A percentile compares a stretch with the other conserved stretches of the same genome.
Conservation (phyloP, 495 filamentous ascomycete species). For the Pseudevernia furfuracea region DNA sequence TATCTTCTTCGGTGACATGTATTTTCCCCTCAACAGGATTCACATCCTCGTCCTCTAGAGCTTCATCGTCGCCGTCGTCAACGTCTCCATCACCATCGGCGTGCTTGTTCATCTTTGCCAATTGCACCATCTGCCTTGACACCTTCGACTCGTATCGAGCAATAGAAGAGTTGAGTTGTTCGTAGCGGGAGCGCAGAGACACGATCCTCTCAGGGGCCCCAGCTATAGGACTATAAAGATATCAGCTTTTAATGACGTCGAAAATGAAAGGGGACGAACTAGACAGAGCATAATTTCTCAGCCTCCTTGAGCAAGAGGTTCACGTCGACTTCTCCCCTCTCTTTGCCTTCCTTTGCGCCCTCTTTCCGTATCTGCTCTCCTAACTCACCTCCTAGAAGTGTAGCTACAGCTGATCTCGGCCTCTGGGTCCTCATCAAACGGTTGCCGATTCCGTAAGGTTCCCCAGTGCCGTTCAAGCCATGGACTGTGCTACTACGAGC, state of each 20-base stretch:
- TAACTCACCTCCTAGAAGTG: slow-evolving; percentile 79
- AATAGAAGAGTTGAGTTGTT: slow-evolving; percentile 65
- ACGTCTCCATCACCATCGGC: slow-evolving; percentile 32
- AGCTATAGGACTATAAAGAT: slow-evolving; percentile 53
- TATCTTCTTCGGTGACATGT: slow-evolving; percentile 63
- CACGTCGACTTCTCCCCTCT: slow-evolving; percentile 70
- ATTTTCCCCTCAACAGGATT: slow-evolving; percentile 31
- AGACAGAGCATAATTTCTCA: slow-evolving; percentile 83
- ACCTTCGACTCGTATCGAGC: slow-evolving; percentile 72
- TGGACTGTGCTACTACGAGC: slow-evolving; percentile 44
- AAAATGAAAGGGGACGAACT: slow-evolving; percentile 38
- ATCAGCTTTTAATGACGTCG: slow-evolving; percentile 1
- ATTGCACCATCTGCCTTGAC: slow-evolving; percentile 62
- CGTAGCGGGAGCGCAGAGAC: slow-evolving; percentile 60
- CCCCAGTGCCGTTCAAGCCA: slow-evolving; percentile 35
- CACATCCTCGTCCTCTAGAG: slow-evolving; percentile 34
- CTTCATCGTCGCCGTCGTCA: slow-evolving; percentile 33
- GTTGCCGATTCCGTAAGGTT: slow-evolving; percentile 45
- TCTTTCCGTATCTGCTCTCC: slow-evolving; percentile 68
- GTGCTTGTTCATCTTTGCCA: slow-evolving; percentile 63
- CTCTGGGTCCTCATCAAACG: slow-evolving; percentile 50
- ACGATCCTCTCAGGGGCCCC: slow-evolving; percentile 76
- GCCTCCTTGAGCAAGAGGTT: slow-evolving; percentile 79
- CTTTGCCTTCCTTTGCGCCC: slow-evolving; percentile 40
- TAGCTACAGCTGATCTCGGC: slow-evolving; percentile 79